Evolutionary conservation across 805 yeast genomes (phyloP).

Genomic region (Suhomyces tanzawaensis): DNA sequence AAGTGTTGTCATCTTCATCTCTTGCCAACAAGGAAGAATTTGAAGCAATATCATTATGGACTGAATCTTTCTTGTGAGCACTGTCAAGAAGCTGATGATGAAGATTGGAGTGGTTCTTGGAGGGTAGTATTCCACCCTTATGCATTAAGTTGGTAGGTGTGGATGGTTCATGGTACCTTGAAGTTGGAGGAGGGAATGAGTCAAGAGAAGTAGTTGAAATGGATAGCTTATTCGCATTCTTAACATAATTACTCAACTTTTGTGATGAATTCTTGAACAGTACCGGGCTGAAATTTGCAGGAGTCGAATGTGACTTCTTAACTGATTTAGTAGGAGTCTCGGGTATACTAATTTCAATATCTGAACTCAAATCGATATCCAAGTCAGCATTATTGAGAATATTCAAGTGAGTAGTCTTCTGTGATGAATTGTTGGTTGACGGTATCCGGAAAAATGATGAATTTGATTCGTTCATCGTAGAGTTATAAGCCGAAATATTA

Average conservation of each 20-base stretch:
- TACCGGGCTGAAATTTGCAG: slow-evolving; percentile 27
- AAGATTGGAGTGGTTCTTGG: slow-evolving; percentile 8
- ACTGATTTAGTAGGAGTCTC: slow-evolving; percentile 41
- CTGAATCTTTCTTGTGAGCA: not conserved
- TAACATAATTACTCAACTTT: slow-evolving; percentile 5
- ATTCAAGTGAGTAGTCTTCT: slow-evolving; percentile 8
- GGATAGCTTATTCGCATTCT: slow-evolving; percentile 8
- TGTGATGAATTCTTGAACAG: slow-evolving; percentile 9
- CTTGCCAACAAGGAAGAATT: not conserved
- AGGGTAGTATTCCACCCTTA: slow-evolving; percentile 6
- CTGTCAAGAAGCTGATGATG: slow-evolving; percentile 8
- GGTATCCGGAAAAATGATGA: slow-evolving; percentile 33
- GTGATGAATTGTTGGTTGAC: slow-evolving; percentile 14
- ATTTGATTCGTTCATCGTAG: slow-evolving; percentile 29
- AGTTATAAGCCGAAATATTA: slow-evolving; percentile 15
- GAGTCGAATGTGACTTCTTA: slow-evolving; percentile 26
- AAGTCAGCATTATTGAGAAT: slow-evolving; percentile 14
- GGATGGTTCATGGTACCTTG: slow-evolving; percentile 17
- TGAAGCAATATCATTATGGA: not conserved
- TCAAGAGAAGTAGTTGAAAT: slow-evolving; percentile 5
- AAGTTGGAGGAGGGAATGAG: not conserved
- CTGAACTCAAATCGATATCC: slow-evolving; percentile 18
- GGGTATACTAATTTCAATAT: slow-evolving; percentile 23
- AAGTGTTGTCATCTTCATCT: slow-evolving; percentile 6
- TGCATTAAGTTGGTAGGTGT: slow-evolving; percentile 15